Base-by-base conservation (phyloP, 2,329 filamentous ascomycete genomes). In the Teratosphaeria zuluensis region DNA sequence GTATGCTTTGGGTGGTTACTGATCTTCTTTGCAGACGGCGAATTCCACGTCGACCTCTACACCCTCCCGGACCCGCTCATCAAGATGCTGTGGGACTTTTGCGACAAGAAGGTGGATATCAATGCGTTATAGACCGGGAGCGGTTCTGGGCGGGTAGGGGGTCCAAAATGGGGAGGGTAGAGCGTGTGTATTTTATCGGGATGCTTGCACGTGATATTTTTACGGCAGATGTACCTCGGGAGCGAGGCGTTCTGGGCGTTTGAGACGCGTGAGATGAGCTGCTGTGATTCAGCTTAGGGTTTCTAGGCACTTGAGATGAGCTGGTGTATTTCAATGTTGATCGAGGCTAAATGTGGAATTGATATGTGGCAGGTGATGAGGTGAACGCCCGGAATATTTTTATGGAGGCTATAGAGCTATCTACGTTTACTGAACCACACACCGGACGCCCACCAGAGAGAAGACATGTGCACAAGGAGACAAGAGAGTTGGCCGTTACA, bases 31-130 rank as follows among this genome's bases (percentile, higher is more conserved):
- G 33, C 69, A 89, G 91, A 92, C 70, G 94, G 94, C 70, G 94
- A 99, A 77, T 99, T 99, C 78, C 94, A 96, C 61, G 92, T 99
- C 66, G 94, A 99, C 71, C 82, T 99, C 59, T 97, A 96, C 77
- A 97, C 94, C n/a, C 84, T 99, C 64, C 92, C 94, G 0, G 94
- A 97, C 65, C 77, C 79, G 31, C 81, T 97, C 42, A 88, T 94
- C 72, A 95, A 94, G 75, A 91, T 90, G 84, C 85, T 99, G 61
- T 97, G 92, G 92, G 92, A 96, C 62, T 95, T 94, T 72, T 84
- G 84, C 51, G 68, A 69, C 54, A 67, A 68, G 60, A 67, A 69
- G 56, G 67, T 72, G 56, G 70, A 73, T 46, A 28, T 55, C 12
- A 35, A 30, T 30, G 52, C 52, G 19, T 35, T 54, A 32, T 54